phyloP scores from a whole-genome alignment of 2,329 filamentous ascomycete genomes.

The Lachnellula subtilissima region DNA sequence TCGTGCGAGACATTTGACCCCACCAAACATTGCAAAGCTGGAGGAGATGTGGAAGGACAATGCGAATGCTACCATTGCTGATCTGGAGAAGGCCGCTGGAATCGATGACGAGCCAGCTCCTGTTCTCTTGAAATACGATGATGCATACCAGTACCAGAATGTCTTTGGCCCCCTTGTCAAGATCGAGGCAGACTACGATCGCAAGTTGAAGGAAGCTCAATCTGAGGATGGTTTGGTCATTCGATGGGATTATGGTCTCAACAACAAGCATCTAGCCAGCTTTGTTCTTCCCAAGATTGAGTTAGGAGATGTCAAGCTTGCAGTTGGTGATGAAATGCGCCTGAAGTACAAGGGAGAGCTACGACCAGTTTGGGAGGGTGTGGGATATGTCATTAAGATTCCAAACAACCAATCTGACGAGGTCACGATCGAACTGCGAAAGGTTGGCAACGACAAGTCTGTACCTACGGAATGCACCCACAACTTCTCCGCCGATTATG shows the following conservation, averaged over 20 bases:
- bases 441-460: constrained; percentile 92
- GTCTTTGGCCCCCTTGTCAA: constrained; percentile 97
- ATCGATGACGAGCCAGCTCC: constrained; percentile 94
- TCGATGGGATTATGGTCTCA: constrained; percentile 90
- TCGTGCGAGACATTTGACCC: constrained; percentile 85
- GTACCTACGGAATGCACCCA: constrained; percentile 94
- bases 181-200: constrained; percentile 98
- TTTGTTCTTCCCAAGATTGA: constrained; percentile 97
- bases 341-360: constrained; percentile 94
- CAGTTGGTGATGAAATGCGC: constrained; percentile 97
- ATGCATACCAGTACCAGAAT: constrained; percentile 98
- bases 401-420: constrained; percentile 99
- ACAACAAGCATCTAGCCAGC: constrained; percentile 94
- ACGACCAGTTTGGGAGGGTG: constrained; percentile 88
- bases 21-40: constrained; percentile 90
- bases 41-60: constrained; percentile 99
- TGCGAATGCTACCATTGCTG: constrained; percentile 77
- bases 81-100: constrained; percentile 84
- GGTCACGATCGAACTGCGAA: constrained; percentile 88
- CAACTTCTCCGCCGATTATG: constrained; percentile 97
- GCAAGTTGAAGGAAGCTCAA: constrained; percentile 96
- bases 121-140: constrained; percentile 89
- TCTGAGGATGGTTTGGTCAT: constrained; percentile 94
- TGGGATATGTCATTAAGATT: constrained; percentile 98
- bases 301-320: constrained; percentile 94